Percentiles rank a stretch among this genome's conserved stretches.
phyloP scores from a whole-genome alignment of 257 asterid genomes.

The Gentiana straminea region DNA sequence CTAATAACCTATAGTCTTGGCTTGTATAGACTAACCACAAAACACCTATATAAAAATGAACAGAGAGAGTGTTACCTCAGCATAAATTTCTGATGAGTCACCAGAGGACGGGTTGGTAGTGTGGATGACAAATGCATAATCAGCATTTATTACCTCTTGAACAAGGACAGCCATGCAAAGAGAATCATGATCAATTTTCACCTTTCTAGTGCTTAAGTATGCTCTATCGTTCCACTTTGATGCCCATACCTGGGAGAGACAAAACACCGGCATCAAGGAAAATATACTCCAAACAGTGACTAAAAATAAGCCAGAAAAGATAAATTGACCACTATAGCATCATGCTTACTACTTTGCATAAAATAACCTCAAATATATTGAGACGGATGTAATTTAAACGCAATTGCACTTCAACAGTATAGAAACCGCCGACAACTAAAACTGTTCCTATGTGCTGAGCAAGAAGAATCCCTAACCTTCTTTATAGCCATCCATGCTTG shows the following conservation, averaged over 20 bases:
- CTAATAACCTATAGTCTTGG: neutral
- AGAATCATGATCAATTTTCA: conserved; percentile 79
- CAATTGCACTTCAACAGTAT: neutral
- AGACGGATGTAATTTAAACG: no score
- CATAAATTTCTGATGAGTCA: conserved; percentile 84
- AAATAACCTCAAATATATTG: no score
- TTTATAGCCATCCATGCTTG: conserved; percentile 98
- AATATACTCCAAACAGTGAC: conserved; percentile 5
- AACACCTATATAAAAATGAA: conserved; percentile 1
- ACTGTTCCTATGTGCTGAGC: neutral
- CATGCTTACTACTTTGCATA: no score
- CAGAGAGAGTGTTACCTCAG: conserved; percentile 51
- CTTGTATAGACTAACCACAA: neutral
- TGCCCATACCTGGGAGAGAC: conserved; percentile 82
- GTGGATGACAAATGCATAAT: conserved; percentile 98
- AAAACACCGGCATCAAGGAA: conserved; percentile 1
- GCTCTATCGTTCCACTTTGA: conserved; percentile 99
- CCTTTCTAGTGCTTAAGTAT: conserved; percentile 93
- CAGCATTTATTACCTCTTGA: conserved; percentile 95
- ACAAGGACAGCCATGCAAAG: conserved; percentile 99
- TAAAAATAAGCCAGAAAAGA: neutral
- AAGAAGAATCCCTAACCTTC: conserved; percentile 32
- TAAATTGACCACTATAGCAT: neutral
- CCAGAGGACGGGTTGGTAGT: conserved; percentile 96
- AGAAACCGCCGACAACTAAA: neutral